Percentiles rank a stretch among this genome's conserved stretches.
These are phyloP conservation scores for Oryza glumipatula DNA, from an alignment of 176 grass and related monocot genomes.

Conservation along the genomic window DNA sequence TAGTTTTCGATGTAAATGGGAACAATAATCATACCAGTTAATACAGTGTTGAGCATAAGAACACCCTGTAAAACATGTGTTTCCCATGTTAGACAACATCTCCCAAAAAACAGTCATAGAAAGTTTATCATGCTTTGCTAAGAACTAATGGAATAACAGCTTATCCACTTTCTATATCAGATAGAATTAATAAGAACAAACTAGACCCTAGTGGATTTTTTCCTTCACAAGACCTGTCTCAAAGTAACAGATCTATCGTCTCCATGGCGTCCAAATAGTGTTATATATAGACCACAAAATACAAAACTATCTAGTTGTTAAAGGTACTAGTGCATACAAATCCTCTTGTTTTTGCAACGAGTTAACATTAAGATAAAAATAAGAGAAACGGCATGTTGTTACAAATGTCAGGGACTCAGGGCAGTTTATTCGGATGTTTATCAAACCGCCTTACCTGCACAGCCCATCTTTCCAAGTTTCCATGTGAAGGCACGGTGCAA, in stretches of 20 bases:
- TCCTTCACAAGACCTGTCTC: not conserved
- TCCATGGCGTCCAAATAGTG: not conserved
- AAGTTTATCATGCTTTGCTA: not conserved
- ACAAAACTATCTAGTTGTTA: not conserved
- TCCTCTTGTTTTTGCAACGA: not conserved
- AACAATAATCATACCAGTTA: slow-evolving; percentile 71
- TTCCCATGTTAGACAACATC: slow-evolving; percentile 35
- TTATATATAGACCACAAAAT: not conserved
- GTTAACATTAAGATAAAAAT: not conserved
- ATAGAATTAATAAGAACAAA: not conserved
- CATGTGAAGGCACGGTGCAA: slow-evolving; percentile 80
- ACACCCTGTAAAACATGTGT: slow-evolving; percentile 68
- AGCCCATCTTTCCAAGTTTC: slow-evolving; percentile 98
- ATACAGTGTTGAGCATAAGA: slow-evolving; percentile 94
- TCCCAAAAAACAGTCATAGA: not conserved
- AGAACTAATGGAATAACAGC: not conserved
- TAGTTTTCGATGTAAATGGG: slow-evolving; percentile 3
- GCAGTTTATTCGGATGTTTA: not conserved
- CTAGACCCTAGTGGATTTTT: not conserved
- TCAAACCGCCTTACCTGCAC: slow-evolving; percentile 67
- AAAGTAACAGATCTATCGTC: not conserved
- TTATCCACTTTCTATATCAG: not conserved
- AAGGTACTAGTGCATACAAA: slow-evolving; percentile 1
- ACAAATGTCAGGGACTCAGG: not conserved
- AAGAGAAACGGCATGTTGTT: not conserved